Base-by-base conservation (phyloP, 169 alveolate genomes). In the Perkinsus olseni region DNA sequence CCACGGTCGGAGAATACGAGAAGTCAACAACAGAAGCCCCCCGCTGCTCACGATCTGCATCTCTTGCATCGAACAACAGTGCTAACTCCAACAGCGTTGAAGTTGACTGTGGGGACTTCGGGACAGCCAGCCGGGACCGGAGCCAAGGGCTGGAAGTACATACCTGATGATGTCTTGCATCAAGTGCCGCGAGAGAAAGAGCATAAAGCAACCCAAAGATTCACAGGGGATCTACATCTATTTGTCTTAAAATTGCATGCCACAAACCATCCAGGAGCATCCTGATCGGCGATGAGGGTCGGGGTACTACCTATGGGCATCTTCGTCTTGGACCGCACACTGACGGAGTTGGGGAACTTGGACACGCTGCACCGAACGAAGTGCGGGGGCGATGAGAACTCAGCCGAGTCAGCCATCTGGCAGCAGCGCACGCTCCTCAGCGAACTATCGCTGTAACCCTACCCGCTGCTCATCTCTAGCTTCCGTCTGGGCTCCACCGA, bases 41-140 rank as follows among this genome's bases (percentile, higher is more conserved):
- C 17, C 62, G 24, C 17, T n/a, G n/a, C 62, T 17, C 17, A 45
- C 82, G 97, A 92, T 28, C 96, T 82, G 94, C 96, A 95, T 28
- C 93, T 92, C 50, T 91, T 91, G 94, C 96, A 95, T 28, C 96
- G 94, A 39, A 95, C 94, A 13, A 94, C 37, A 21, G 45, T n/a
- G 91, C 95, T 0, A 74, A 91, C 51, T 50, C 74, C 38, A 62
- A 39, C 24, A 82, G 92, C 51, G 40, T 74, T 4, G 21, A 94
- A 92, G 91, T 91, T 48, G n/a, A 94, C 95, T 3, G 92, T 31
- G 21, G 96, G 95, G 45, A 91, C 93, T 34, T 92, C 94, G 3
- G 96, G 94, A 11, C 21, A 92, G 10, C 94, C 94, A 0, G 34
- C 93, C 36, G 95, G 94, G 31, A 93, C 38, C 11, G 50, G 62